Evolutionary conservation across 2,329 filamentous ascomycete species (phyloP).

Genomic region (Arthrobotrys entomopaga): DNA sequence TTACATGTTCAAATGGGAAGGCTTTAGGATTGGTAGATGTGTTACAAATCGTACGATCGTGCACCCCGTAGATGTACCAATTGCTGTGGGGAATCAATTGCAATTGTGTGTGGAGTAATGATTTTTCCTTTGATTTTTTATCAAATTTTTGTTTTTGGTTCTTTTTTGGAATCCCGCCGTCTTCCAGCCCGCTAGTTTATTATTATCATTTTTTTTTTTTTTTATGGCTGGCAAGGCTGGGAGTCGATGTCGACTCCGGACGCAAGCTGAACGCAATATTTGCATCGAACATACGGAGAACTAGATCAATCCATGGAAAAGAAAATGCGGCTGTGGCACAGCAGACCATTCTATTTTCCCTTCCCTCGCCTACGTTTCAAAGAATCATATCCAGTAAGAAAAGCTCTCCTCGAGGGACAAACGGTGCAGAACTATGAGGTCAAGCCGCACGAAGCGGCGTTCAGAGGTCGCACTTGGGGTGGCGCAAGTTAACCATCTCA

Average conservation of each 20-base stretch:
- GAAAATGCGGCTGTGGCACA: slow-evolving; percentile 50
- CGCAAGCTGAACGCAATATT: slow-evolving; percentile 8
- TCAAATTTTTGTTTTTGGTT: neutral
- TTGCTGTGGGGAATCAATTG: neutral
- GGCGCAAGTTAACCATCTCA: slow-evolving; percentile 11
- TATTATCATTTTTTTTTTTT: neutral
- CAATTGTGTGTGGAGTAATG: neutral
- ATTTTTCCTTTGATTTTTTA: neutral
- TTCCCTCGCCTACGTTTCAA: slow-evolving; percentile 33
- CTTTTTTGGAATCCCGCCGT: slow-evolving; percentile 4
- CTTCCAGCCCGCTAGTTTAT: neutral
- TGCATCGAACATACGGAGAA: neutral
- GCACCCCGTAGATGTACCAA: slow-evolving; percentile 18
- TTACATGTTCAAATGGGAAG: slow-evolving; percentile 31
- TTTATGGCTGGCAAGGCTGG: slow-evolving; percentile 21
- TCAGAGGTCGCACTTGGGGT: slow-evolving; percentile 31
- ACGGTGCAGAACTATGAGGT: slow-evolving; percentile 36
- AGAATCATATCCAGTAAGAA: slow-evolving; percentile 20
- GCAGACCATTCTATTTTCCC: slow-evolving; percentile 7
- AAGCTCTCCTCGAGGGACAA: slow-evolving; percentile 16
- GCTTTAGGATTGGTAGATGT: slow-evolving; percentile 4
- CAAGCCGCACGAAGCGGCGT: slow-evolving; percentile 35
- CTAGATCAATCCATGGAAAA: neutral
- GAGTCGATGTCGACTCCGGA: neutral
- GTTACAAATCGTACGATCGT: slow-evolving; percentile 18